Evolutionary conservation across 768 basidiomycete species (phyloP).

Genomic region (Podaxis sp.): DNA sequence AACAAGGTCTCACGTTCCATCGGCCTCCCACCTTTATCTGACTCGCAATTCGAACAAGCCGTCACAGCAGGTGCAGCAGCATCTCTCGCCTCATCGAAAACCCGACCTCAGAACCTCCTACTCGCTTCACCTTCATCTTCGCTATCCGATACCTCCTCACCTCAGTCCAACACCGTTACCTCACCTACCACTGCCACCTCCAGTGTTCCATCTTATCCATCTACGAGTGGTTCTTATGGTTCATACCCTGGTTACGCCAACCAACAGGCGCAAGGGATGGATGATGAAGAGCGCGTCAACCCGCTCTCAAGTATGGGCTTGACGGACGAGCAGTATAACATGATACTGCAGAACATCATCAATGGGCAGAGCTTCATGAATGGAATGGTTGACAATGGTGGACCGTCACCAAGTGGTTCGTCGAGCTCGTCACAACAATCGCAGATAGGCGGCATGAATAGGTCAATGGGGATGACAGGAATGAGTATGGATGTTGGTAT

Average conservation of each 20-base stretch:
- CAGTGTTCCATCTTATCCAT: slow-evolving; percentile 16
- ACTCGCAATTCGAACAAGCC: slow-evolving; percentile 52
- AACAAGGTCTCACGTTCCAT: slow-evolving; percentile 61
- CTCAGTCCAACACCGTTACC: background rate
- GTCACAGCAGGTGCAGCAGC: slow-evolving; percentile 30
- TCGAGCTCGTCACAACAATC: background rate
- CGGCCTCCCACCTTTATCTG: slow-evolving; percentile 63
- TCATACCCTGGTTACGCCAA: background rate
- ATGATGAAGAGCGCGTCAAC: slow-evolving; percentile 64
- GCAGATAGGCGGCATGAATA: background rate
- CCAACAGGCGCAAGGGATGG: slow-evolving; percentile 26
- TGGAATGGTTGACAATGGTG: slow-evolving; percentile 25
- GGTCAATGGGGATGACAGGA: background rate
- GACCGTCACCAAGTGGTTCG: background rate
- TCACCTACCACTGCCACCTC: slow-evolving; percentile 2
- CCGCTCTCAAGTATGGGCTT: slow-evolving; percentile 87
- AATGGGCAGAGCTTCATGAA: slow-evolving; percentile 58
- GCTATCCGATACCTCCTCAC: background rate
- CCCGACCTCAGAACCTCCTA: slow-evolving; percentile 13
- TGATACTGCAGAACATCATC: slow-evolving; percentile 74
- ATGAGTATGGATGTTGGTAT: background rate
- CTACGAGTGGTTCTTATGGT: slow-evolving; percentile 11
- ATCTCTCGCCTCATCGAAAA: background rate
- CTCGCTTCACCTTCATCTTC: slow-evolving; percentile 14
- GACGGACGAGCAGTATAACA: slow-evolving; percentile 82